Percentiles rank a stretch among this genome's conserved stretches.
phyloP scores from a whole-genome alignment of 1,284 basidiomycete genomes.

The Cystobasidium pallidum region DNA sequence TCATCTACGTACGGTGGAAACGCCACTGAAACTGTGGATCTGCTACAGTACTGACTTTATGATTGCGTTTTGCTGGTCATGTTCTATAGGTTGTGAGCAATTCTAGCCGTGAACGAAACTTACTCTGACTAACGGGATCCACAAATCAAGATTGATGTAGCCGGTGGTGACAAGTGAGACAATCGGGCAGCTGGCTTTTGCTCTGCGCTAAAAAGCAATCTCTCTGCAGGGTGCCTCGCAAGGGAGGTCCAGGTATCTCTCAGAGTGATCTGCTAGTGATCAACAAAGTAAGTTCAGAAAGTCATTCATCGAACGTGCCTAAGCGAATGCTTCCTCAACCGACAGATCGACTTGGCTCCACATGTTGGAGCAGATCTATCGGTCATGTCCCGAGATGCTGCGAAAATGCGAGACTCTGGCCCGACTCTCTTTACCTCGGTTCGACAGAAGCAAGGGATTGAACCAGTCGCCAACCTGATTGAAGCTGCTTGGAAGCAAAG shows the following conservation, averaged over 20 bases:
- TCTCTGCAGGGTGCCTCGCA: conserved; percentile 71
- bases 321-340: not conserved
- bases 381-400: conserved; percentile 93
- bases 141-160: conserved; percentile 61
- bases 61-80: too few species aligned
- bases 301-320: too few species aligned
- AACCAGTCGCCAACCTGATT: conserved; percentile 80
- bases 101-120: not conserved
- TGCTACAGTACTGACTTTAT: not conserved
- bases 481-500: conserved; percentile 76
- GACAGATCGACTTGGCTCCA: conserved; percentile 84
- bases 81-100: conserved; percentile 46
- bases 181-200: too few species aligned
- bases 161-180: conserved; percentile 81
- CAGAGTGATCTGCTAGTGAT: conserved; percentile 84
- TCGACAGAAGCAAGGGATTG: conserved; percentile 75
- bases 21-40: not conserved
- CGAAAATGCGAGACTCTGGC: conserved; percentile 88
- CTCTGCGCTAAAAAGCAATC: not conserved
- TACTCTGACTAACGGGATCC: not conserved
- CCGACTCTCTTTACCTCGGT: conserved; percentile 92
- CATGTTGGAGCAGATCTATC: conserved; percentile 90
- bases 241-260: conserved; percentile 95
- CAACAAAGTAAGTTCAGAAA: conserved; percentile 72
- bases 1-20: conserved; percentile 80